Evolutionary conservation across 1,139 yeast species (phyloP).

Genomic region (Candida frijolesensis): DNA sequence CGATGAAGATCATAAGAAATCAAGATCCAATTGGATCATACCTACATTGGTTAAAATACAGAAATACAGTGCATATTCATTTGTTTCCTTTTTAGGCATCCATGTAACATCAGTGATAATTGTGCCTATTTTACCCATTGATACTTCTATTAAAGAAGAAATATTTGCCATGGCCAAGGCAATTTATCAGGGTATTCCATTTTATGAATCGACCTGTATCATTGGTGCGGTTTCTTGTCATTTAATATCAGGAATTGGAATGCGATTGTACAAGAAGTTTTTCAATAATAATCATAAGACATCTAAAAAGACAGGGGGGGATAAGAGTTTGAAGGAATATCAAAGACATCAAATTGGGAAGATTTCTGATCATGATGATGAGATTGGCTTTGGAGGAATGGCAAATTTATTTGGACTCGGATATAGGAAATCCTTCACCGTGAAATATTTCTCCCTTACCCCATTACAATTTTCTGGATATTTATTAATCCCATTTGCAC

Average conservation of each 20-base stretch:
- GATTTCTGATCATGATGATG: constrained; percentile 29
- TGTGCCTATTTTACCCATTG: constrained; percentile 53
- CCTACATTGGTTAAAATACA: constrained; percentile 36
- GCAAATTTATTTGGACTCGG: constrained; percentile 57
- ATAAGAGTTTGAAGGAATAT: neutral
- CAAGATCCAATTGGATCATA: constrained; percentile 12
- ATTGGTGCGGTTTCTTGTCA: constrained; percentile 54
- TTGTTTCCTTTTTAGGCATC: constrained; percentile 57
- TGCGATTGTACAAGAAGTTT: constrained; percentile 40
- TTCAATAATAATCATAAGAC: neutral
- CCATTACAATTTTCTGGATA: constrained; percentile 68
- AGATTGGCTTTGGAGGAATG: constrained; percentile 63
- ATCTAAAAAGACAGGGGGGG: neutral
- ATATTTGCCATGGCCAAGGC: constrained; percentile 63
- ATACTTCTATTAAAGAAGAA: constrained; percentile 47
- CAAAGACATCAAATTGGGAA: neutral
- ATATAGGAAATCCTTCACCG: constrained; percentile 46
- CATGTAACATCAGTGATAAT: constrained; percentile 60
- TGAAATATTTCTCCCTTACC: constrained; percentile 35
- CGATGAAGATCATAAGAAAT: neutral
- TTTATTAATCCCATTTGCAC: constrained; percentile 46
- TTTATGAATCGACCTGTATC: constrained; percentile 51
- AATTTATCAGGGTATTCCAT: constrained; percentile 55
- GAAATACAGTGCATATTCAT: constrained; percentile 63
- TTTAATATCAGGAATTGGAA: constrained; percentile 52